Percentiles rank a stretch among this genome's conserved stretches.
Conservation (phyloP, 2,329 filamentous ascomycete genomes). For the Chaetomiaceae sp. region DNA sequence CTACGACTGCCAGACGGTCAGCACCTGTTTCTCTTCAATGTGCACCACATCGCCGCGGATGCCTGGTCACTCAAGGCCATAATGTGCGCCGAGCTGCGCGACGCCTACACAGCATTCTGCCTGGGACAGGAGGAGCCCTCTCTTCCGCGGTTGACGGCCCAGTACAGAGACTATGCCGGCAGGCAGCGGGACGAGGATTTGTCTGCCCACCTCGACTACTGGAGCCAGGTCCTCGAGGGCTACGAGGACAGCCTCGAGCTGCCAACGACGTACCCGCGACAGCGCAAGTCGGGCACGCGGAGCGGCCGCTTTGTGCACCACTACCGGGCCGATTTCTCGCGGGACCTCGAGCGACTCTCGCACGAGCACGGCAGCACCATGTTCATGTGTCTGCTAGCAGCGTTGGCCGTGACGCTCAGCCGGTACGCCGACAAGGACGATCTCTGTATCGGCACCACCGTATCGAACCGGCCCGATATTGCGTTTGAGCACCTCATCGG, state of each 20-base stretch:
- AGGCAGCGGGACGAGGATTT: not conserved
- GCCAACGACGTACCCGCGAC: constrained; percentile 2
- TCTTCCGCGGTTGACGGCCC: not conserved
- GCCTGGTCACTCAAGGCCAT: constrained; percentile 6
- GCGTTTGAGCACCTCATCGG: constrained; percentile 3
- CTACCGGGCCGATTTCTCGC: constrained; percentile 1
- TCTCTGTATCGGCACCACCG: constrained; percentile 8
- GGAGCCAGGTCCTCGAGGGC: constrained; percentile 5
- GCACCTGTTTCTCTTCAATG: constrained; percentile 6
- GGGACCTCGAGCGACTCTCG: constrained; percentile 1
- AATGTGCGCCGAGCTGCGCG: not conserved
- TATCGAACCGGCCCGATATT: constrained; percentile 2
- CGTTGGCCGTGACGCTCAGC: constrained; percentile 2
- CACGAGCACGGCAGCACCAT: constrained; percentile 8
- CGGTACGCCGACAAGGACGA: constrained; percentile 8
- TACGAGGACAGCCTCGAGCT: constrained; percentile 9
- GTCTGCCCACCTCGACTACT: constrained; percentile 1
- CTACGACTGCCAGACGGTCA: not conserved
- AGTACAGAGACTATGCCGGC: constrained; percentile 2
- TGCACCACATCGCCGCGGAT: constrained; percentile 8
- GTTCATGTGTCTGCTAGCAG: constrained; percentile 8
- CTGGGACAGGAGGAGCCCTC: not conserved
- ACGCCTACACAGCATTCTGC: constrained; percentile 1
- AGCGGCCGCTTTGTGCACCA: not conserved
- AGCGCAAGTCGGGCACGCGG: not conserved